These are phyloP conservation scores for Stropharia rugosoannulata DNA, from an alignment of 768 basidiomycete genomes.

Conservation along the genomic window DNA sequence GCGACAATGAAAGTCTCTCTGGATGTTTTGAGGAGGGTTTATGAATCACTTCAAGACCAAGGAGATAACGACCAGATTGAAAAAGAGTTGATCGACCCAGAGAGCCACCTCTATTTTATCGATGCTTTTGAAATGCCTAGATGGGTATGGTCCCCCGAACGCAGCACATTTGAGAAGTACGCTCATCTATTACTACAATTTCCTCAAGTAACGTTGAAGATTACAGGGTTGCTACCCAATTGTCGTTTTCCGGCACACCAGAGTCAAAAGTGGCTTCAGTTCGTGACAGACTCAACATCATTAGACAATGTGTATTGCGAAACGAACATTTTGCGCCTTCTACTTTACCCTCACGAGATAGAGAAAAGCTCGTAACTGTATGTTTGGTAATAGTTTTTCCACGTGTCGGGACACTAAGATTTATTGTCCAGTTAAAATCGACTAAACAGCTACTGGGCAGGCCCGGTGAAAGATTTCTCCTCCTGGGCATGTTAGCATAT, in stretches of 20 bases:
- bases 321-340: constrained; percentile 99
- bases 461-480: constrained; percentile 84
- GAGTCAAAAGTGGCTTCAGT: constrained; percentile 78
- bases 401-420: neutral
- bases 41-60: constrained; percentile 70
- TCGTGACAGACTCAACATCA: constrained; percentile 85
- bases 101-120: constrained; percentile 78
- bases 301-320: constrained; percentile 88
- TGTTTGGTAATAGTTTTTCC: constrained; percentile 17
- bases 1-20: constrained; percentile 82
- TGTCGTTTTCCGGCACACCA: constrained; percentile 80
- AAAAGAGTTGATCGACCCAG: constrained; percentile 72
- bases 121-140: constrained; percentile 96
- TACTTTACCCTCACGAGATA: constrained; percentile 84
- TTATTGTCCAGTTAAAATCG: constrained; percentile 68
- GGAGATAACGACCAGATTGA: constrained; percentile 48
- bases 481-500: constrained; percentile 90
- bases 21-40: constrained; percentile 66
- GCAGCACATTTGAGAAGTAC: constrained; percentile 88
- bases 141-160: constrained; percentile 87
- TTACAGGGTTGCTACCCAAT: constrained; percentile 48
- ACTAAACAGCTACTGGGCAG: constrained; percentile 95
- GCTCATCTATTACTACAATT: constrained; percentile 11
- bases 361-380: constrained; percentile 87
- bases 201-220: neutral